Conservation (phyloP, 768 basidiomycete species). For the Xerocomus brunneocitrinus region DNA sequence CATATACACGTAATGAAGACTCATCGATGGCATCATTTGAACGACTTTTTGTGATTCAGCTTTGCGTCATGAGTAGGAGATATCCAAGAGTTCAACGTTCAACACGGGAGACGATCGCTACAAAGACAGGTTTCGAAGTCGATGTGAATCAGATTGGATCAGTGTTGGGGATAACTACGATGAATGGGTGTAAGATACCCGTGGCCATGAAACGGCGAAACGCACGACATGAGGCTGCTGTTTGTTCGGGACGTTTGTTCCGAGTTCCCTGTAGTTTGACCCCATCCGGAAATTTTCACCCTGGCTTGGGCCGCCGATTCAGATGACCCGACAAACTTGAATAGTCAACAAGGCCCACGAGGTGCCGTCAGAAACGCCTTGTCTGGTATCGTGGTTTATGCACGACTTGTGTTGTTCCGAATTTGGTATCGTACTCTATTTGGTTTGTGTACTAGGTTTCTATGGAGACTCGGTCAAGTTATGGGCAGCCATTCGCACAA, state of each 20-base stretch:
- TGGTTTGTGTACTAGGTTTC: neutral
- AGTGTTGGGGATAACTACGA: neutral
- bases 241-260: no score
- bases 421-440: neutral
- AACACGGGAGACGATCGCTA: neutral
- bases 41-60: neutral
- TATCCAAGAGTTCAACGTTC: neutral
- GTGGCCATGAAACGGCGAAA: neutral
- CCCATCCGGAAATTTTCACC: no score
- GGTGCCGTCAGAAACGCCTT: no score
- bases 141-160: neutral
- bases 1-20: conserved; percentile 16
- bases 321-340: no score
- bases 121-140: neutral
- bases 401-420: neutral
- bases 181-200: no score
- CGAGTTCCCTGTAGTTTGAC: no score
- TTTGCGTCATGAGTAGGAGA: neutral
- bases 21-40: neutral
- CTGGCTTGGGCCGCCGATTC: no score
- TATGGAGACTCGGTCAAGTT: neutral
- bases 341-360: no score
- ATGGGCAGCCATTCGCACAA: neutral
- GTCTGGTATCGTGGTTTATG: no score
- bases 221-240: neutral